A percentile compares a stretch with the other conserved stretches of the same genome.
These are phyloP conservation scores for Suillus brevipes DNA, from an alignment of 768 basidiomycete species.

Conservation along the genomic window DNA sequence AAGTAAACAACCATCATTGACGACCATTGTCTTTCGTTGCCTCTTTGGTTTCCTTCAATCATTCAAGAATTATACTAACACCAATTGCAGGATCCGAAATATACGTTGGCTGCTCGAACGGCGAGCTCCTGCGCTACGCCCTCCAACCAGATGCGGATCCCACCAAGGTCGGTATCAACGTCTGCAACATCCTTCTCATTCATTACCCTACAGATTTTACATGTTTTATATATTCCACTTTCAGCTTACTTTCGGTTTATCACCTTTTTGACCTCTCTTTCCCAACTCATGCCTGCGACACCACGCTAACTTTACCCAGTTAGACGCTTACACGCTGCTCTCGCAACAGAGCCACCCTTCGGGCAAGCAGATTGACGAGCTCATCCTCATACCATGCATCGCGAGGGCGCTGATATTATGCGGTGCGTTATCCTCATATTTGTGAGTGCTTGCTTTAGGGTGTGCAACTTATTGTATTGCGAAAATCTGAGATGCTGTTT, in stretches of 20 bases:
- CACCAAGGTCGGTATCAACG: conserved; percentile 40
- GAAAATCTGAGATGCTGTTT: background rate
- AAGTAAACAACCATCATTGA: conserved; percentile 17
- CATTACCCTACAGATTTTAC: too few relatives aligned
- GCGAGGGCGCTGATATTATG: conserved; percentile 74
- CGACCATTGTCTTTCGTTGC: conserved; percentile 9
- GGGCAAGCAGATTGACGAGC: conserved; percentile 74
- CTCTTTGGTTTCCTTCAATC: conserved; percentile 3
- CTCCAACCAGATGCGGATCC: conserved; percentile 56
- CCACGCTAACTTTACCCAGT: conserved; percentile 27
- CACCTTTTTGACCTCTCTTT: background rate
- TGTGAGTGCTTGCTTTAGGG: conserved; percentile 1
- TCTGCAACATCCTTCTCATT: background rate
- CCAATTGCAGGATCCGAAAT: conserved; percentile 67
- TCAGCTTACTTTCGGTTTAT: background rate
- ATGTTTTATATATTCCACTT: background rate
- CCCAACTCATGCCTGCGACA: background rate
- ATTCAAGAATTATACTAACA: conserved; percentile 1
- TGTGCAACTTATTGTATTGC: background rate
- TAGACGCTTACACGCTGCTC: conserved; percentile 63
- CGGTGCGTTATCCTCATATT: conserved; percentile 42
- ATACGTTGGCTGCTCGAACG: conserved; percentile 84
- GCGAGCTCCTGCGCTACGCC: conserved; percentile 78
- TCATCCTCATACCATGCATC: conserved; percentile 76
- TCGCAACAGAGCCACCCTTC: conserved; percentile 70